Evolutionary conservation across 192 early-diverging fungal genomes (phyloP).

Genomic region (Rhizophlyctis rosea): DNA sequence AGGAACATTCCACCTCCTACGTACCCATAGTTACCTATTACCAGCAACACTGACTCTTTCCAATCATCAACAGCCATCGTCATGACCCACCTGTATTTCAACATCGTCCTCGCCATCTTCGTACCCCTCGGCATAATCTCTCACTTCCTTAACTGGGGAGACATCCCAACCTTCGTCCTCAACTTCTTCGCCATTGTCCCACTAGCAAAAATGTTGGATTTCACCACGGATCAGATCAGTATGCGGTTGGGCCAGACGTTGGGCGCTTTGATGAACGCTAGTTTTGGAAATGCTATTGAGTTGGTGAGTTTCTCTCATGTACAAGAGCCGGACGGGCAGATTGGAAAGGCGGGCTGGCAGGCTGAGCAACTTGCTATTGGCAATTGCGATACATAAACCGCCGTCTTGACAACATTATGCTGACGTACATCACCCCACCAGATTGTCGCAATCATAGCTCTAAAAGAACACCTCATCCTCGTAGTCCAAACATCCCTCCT

Average conservation of each 20-base stretch:
- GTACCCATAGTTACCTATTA: background rate
- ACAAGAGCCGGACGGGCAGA: too few relatives aligned
- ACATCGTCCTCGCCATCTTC: constrained; percentile 65
- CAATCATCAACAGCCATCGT: background rate
- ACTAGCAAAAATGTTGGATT: constrained; percentile 82
- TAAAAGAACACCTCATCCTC: constrained; percentile 69
- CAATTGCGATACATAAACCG: background rate
- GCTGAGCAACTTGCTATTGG: too few relatives aligned
- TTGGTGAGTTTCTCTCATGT: constrained; percentile 18
- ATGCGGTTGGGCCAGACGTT: constrained; percentile 42
- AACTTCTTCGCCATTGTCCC: constrained; percentile 90
- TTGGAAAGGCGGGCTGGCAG: too few relatives aligned
- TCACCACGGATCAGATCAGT: constrained; percentile 79
- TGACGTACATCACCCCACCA: background rate
- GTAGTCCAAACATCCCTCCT: constrained; percentile 86
- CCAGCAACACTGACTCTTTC: background rate
- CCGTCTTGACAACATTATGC: background rate
- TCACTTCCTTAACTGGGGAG: constrained; percentile 60
- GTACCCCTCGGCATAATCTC: constrained; percentile 77
- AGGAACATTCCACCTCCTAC: background rate
- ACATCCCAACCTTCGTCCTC: constrained; percentile 66
- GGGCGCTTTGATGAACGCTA: constrained; percentile 79
- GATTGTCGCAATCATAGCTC: constrained; percentile 71
- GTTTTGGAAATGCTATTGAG: constrained; percentile 82
- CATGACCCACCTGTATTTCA: constrained; percentile 28